Base-by-base conservation (phyloP, 352 stramenopile species). In the Globisporangium alternatum region DNA sequence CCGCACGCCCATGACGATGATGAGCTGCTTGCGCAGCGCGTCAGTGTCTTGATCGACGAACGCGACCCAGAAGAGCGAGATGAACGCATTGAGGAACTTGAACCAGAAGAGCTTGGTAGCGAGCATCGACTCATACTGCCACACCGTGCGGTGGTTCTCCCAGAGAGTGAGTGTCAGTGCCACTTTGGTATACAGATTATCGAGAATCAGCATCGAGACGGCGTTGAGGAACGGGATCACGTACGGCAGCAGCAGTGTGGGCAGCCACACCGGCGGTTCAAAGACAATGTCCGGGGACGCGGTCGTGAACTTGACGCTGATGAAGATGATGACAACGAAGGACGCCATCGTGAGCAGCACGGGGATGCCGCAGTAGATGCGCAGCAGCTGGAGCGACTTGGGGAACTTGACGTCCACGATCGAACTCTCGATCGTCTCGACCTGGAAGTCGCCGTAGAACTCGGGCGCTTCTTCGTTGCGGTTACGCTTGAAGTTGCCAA, bases 31-130 rank as follows among this genome's bases (percentile, higher is more conserved):
- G 10, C 81, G 75, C 25, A 93, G 67, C 5, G 67, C 71, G 31
- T 64, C 49, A 19, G 79, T 69, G 51, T 89, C 71, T 0, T 70
- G 75, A 19, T 89, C 80, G 2, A 91, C 76, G 62, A 93, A 93
- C 2, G 83, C 83, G 59, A 90, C 77, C 79, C 79, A 91, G 48
- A 90, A 90, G 33, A 93, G 80, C 53, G 83, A 90, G 52, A 93
- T 77, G 69, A 93, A 93, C 0, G 83, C 83, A 51, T 93, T 93
- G 33, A 93, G 62, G 57, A 91, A 93, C 60, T 93, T 93, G 74
- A 93, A 93, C 69, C 71, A 89, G 48, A 91, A 93, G 17, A 93
- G 65, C 57, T 93, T 93, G 25, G 64, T 68, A 5, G 81, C 83
- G n/a, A 93, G 76, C 76, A 88, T 89, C 39, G 78, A 87, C 57